Evolutionary conservation across 2,329 filamentous ascomycete genomes (phyloP).

Genomic region (Xylaria hypoxylon): DNA sequence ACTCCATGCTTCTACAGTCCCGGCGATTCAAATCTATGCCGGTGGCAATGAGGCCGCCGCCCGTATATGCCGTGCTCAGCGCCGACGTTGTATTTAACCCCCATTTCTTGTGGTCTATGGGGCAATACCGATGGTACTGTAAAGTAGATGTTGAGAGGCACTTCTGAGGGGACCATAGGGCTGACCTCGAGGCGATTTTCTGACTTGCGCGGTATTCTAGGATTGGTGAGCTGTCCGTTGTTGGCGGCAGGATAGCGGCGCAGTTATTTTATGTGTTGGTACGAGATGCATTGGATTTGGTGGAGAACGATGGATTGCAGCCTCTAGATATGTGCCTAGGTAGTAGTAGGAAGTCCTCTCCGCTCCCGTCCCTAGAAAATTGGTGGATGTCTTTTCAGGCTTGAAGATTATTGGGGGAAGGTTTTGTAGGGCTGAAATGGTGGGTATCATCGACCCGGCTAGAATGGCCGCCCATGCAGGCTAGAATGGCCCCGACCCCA

Average conservation of each 20-base stretch:
- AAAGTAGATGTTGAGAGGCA: no score
- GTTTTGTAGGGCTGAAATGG: conserved; percentile 49
- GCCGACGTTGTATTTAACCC: conserved; percentile 14
- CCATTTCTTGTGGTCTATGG: conserved; percentile 18
- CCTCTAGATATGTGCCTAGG: conserved; percentile 7
- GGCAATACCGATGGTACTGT: conserved; percentile 17
- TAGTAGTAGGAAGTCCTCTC: conserved; percentile 10
- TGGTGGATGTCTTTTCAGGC: not conserved
- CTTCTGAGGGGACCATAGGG: conserved; percentile 31
- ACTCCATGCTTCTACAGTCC: conserved; percentile 13
- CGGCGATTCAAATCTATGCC: conserved; percentile 5
- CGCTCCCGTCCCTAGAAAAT: conserved; percentile 1
- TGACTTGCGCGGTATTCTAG: conserved; percentile 8
- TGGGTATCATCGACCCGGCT: no score
- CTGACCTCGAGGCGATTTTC: conserved; percentile 34
- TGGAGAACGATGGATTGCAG: conserved; percentile 18
- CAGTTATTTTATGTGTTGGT: conserved; percentile 10
- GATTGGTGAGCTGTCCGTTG: conserved; percentile 10
- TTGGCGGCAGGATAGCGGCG: conserved; percentile 30
- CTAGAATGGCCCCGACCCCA: no score
- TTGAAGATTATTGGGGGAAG: conserved; percentile 21
- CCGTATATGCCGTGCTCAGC: conserved; percentile 7
- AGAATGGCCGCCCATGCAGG: no score
- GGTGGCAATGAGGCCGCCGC: conserved; percentile 33
- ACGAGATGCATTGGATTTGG: conserved; percentile 19